Conservation (phyloP, 1,284 basidiomycete genomes). For the Cronartium ribicola region DNA sequence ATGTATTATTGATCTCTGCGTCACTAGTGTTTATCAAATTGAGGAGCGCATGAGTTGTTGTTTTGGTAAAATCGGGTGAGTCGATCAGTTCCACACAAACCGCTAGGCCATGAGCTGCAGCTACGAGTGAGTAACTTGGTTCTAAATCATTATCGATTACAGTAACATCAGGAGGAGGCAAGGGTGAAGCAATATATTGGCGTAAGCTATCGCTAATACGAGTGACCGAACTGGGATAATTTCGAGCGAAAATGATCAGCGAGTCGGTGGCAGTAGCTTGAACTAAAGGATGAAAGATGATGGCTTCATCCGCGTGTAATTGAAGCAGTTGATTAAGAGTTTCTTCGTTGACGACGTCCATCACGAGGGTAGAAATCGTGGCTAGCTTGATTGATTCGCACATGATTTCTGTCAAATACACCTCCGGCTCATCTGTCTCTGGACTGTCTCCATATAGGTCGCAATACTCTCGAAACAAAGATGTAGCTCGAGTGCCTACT, state of each 20-base stretch:
- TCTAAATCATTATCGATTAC: not conserved
- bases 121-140: conserved; percentile 5
- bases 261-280: conserved; percentile 32
- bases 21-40: conserved; percentile 28
- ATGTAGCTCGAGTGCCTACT: conserved; percentile 8
- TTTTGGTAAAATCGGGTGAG: conserved; percentile 25
- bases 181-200: conserved; percentile 21
- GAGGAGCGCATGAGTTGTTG: conserved; percentile 25
- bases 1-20: conserved; percentile 2
- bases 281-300: conserved; percentile 25
- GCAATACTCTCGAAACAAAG: conserved; percentile 34
- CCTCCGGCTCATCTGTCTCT: conserved; percentile 4
- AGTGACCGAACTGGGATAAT: conserved; percentile 27
- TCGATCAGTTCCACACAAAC: conserved; percentile 30
- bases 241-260: conserved; percentile 31
- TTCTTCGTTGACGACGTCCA: conserved; percentile 19
- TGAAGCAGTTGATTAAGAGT: conserved; percentile 24
- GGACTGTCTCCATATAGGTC: conserved; percentile 16
- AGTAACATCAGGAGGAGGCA: conserved; percentile 17
- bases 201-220: conserved; percentile 23
- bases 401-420: conserved; percentile 25
- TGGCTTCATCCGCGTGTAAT: conserved; percentile 28
- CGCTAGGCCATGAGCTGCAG: conserved; percentile 34
- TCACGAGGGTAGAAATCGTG: conserved; percentile 13
- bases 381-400: conserved; percentile 38